Conservation (phyloP, 129 eudicot species). For the Flaveria linearis region DNA sequence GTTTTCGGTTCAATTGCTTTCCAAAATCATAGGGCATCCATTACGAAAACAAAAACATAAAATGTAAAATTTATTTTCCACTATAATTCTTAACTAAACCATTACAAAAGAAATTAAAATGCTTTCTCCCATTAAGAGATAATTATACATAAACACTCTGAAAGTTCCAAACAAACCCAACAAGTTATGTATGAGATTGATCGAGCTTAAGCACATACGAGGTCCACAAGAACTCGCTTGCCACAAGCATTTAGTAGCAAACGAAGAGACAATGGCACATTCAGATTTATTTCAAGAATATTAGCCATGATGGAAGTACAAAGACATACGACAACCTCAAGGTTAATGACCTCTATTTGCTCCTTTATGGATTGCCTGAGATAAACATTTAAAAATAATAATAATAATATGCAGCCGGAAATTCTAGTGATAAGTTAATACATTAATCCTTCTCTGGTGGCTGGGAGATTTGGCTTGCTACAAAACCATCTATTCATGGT, state of each 20-base stretch:
- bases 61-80: slow-evolving; percentile 3
- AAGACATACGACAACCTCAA: slow-evolving; percentile 70
- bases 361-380: no score
- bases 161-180: not conserved
- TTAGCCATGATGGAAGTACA: slow-evolving; percentile 69
- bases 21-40: no score
- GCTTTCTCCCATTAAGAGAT: slow-evolving; percentile 2
- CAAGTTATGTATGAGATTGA: not conserved
- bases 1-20: no score
- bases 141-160: not conserved
- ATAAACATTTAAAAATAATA: no score
- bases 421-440: no score
- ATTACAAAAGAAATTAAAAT: slow-evolving; percentile 14
- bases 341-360: slow-evolving; percentile 23
- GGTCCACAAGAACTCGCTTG: slow-evolving; percentile 51
- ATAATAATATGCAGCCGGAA: no score
- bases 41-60: not conserved
- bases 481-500: no score
- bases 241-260: slow-evolving; percentile 63
- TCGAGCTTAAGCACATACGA: slow-evolving; percentile 43
- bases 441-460: no score
- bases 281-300: slow-evolving; percentile 60
- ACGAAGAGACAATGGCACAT: slow-evolving; percentile 57
- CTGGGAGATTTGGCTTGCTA: no score
- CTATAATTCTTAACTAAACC: not conserved